Evolutionary conservation across 148 eudicot genomes (phyloP).

Genomic region (Rhododendron ovatum): DNA sequence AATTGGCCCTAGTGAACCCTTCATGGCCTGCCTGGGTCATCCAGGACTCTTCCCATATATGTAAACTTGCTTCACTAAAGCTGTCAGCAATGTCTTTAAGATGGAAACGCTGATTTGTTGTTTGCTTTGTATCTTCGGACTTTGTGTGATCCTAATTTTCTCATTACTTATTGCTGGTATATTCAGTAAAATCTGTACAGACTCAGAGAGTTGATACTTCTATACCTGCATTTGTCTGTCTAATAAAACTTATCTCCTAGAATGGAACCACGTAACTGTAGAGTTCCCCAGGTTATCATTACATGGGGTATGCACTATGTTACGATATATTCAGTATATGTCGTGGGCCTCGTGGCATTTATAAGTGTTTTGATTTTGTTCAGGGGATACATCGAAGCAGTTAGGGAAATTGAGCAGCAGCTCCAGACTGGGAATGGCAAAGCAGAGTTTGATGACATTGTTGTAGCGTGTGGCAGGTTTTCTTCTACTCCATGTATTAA

Average conservation of each 20-base stretch:
- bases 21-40: background rate
- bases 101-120: background rate
- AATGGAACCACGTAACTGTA: background rate
- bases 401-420: slow-evolving; percentile 85
- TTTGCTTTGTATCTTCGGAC: background rate
- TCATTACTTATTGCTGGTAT: background rate
- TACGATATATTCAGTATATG: background rate
- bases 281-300: background rate
- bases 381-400: slow-evolving; percentile 97
- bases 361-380: slow-evolving; percentile 7
- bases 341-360: background rate
- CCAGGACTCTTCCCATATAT: background rate
- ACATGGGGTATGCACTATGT: background rate
- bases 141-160: background rate
- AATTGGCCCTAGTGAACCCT: background rate
- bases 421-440: slow-evolving; percentile 28
- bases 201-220: background rate
- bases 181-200: background rate
- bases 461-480: slow-evolving; percentile 98
- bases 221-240: background rate
- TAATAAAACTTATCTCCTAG: background rate
- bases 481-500: slow-evolving; percentile 5
- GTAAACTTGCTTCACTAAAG: background rate
- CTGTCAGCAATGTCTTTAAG: background rate
- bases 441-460: slow-evolving; percentile 78